Base-by-base conservation (phyloP, 176 grass and related monocot genomes). In the Alopecurus myosuroides region DNA sequence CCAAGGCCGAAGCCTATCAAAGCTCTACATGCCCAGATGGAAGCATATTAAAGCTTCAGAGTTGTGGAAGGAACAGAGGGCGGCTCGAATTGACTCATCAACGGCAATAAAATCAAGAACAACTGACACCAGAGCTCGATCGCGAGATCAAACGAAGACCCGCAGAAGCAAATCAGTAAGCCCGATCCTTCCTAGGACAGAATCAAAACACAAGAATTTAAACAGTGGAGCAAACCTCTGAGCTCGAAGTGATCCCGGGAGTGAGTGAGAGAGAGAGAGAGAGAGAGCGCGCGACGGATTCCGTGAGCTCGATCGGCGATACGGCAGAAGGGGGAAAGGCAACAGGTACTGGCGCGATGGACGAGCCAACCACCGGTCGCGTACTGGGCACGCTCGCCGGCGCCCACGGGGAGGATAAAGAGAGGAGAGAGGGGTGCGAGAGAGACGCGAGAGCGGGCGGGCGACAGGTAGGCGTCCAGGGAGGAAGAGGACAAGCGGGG, bases 401-500 rank as follows among this genome's bases (percentile, higher is more conserved):
- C 44, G 10, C 42, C 17, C 25, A 72, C 18, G 64, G n/a, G 75
- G n/a, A 66, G 74, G 79, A 79, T 82, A 82, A 73, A 86, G 29
- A 28, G 44, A 29, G 19, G 22, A 4, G 18, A 25, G 39, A 61
- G 25, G 11, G 78, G 45, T 35, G 81, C 35, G 45, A 84, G 87
- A 52, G 67, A 45, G 33, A 62, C 70, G 40, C 56, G 25, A 60
- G n/a, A 69, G 78, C 52, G 33, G 67, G 81, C 67, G 56, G 67
- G 82, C 68, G 69, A 56, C 74, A 65, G 35, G 84, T 83, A 83
- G 84, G 74, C 40, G 31, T 77, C 53, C 79, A 44, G 80, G 48
- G 25, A 22, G 79, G 71, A 80, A 82, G 84, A 88, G 72, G 82
- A 92, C 87, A 92, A 82, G 86, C 44, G 51, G 70, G 79, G 84